Base-by-base conservation (phyloP, 2,329 filamentous ascomycete genomes). In the Calonectria pteridis region DNA sequence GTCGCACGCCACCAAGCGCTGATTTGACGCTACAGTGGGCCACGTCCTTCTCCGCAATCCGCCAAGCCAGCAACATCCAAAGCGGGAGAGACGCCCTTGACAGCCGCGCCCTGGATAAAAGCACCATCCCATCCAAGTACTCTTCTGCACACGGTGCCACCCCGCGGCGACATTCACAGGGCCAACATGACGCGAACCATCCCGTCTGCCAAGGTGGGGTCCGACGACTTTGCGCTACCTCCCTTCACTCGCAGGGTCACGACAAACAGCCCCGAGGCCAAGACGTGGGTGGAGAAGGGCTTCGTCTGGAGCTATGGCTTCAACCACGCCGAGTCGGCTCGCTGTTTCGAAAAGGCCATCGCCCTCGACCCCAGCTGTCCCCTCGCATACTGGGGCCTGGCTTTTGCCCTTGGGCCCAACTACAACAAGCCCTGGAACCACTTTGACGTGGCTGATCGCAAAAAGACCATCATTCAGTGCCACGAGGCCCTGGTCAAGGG, bases 381-480 rank as follows among this genome's bases (percentile, higher is more conserved):
- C 18, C 89, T 94, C 84, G 91, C 90, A 1, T 89, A 92, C 76
- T 94, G 92, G 92, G 92, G 92, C 0, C 82, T 93, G 4, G 91
- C 93, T 0, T 95, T 93, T 81, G 87, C 92, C 1, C 84, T 93
- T 0, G 94, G 93, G 0, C 93, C 94, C 0, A 95, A 95, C 80
- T 91, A 91, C 80, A 89, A 95, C 84, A 94, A 95, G 79, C 91
- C 93, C 0, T 95, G 94, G 94, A 77, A 73, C 33, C 77, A 76
- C 28, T 81, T 80, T 69, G 79, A 81, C 46, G 51, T 65, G 7
- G 73, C 75, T 31, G 79, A 81, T 20, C 66, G 80, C 1, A 71
- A 71, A 33, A 72, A 74, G n/a, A 81, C 79, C 9, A 69, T 78
- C 23, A 46, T 58, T 0, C 67, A 74, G 37, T 73, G 78, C 0